Conservation (phyloP, 2,329 filamentous ascomycete species). For the Colletotrichum tamarilloi region DNA sequence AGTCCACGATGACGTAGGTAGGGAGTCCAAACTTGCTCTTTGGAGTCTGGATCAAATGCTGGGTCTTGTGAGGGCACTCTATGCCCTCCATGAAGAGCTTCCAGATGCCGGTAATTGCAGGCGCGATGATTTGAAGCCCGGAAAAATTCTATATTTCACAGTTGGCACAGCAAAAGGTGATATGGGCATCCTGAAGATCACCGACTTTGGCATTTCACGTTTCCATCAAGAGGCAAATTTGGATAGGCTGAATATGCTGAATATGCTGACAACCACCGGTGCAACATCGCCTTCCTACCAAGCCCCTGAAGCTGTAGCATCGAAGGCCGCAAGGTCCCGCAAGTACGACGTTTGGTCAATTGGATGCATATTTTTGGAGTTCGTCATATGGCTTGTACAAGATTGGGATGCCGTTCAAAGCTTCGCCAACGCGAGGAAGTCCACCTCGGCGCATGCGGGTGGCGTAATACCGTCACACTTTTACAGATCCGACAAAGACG, state of each 20-base stretch:
- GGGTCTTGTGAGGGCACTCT: background rate
- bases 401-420: background rate
- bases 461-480: background rate
- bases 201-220: background rate
- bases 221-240: background rate
- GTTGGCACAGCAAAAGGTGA: background rate
- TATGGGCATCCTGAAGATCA: background rate
- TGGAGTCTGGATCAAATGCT: background rate
- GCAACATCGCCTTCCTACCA: background rate
- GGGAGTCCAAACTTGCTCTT: background rate
- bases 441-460: background rate
- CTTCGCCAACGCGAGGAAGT: background rate
- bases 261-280: background rate
- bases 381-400: constrained; percentile 37
- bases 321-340: constrained; percentile 17
- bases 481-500: background rate
- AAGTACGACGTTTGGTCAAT: constrained; percentile 42
- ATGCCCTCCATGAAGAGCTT: background rate
- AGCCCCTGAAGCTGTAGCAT: background rate
- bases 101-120: background rate
- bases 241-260: background rate
- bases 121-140: background rate
- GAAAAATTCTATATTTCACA: background rate
- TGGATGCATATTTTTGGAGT: constrained; percentile 42
- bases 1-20: too few species aligned